A percentile compares a stretch with the other conserved stretches of the same genome.
phyloP scores from a whole-genome alignment of 177 flowering plant species.

The Vitis hybrid region DNA sequence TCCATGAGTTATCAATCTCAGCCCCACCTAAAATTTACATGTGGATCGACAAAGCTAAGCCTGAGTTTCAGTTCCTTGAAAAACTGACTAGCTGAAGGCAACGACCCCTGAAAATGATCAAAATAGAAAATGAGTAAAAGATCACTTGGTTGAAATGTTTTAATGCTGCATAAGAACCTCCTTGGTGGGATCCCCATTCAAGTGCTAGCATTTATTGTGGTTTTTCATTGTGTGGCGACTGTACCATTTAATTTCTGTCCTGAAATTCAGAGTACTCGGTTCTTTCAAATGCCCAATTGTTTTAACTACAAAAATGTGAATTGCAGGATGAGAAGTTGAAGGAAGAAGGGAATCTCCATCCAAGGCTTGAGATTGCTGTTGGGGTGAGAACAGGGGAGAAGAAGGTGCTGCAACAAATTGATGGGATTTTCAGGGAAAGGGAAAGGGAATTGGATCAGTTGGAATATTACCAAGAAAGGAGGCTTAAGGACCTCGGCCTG shows the following conservation, averaged over 20 bases:
- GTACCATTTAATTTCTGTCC: too few relatives aligned
- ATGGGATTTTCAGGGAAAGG: conserved; percentile 54
- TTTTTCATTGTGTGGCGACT: too few relatives aligned
- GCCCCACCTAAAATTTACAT: neutral
- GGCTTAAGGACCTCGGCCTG: conserved; percentile 83
- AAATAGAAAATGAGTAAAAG: too few relatives aligned
- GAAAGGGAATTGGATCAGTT: conserved; percentile 62
- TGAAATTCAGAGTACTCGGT: too few relatives aligned
- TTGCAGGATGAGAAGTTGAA: conserved; percentile 71
- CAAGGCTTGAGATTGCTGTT: conserved; percentile 68
- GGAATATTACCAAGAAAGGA: conserved; percentile 94
- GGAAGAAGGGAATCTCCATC: conserved; percentile 39
- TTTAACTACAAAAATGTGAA: too few relatives aligned
- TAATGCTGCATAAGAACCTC: too few relatives aligned
- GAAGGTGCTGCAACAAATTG: conserved; percentile 75
- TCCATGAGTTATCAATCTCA: too few relatives aligned
- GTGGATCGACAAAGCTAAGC: neutral
- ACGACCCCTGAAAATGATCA: neutral
- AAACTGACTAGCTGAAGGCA: neutral
- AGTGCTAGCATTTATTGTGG: too few relatives aligned
- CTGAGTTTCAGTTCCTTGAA: neutral
- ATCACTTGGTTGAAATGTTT: too few relatives aligned
- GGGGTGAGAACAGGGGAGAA: conserved; percentile 84
- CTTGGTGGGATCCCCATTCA: too few relatives aligned
- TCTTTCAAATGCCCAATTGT: too few relatives aligned